Base-by-base conservation (phyloP, 345 rosid species). In the Eucalyptus cladocalyx region DNA sequence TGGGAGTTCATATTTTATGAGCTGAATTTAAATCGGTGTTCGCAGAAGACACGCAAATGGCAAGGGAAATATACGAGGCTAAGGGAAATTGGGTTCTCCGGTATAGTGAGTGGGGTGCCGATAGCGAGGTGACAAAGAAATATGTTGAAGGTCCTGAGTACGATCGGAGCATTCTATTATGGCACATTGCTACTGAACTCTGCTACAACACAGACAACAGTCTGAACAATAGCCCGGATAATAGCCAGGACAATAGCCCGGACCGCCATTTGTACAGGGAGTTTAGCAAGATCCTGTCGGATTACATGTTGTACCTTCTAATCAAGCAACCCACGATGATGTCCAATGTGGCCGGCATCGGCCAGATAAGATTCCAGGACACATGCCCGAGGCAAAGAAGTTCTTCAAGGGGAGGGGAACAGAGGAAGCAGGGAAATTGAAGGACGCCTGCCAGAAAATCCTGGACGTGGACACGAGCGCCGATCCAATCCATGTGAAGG, bases 61-160 rank as follows among this genome's bases (percentile, higher is more conserved):
- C 93, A 43, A 93, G 90, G 93, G 91, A 90, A 89, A 92, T 94
- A 40, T 90, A 91, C 50, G 83, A 93, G 2, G 95, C 96, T 9
- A 93, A 88, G 97, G 97, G 96, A 5, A 94, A 96, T 3, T 91
- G 93, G 94, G 89, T 91, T 58, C 93, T 95, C 26, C 89, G 89
- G 7, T 90, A 90, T 17, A 9, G 34, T 26, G 88, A 65, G 13
- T 49, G n/a, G 7, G 87, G 86, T 8, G n/a, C 8, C 19, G 42
- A 72, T 16, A 14, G 51, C 6, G 49, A 45, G 87, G 32, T n/a
- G 17, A 87, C 94, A 23, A 90, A 92, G 90, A 88, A 80, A 42
- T 93, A 91, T 42, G 67, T 88, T 26, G 51, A 48, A 18, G 87
- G 91, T 23, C 62, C 90, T 7, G 93, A 93, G 32, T 94, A 91